These are phyloP conservation scores for Prunus mira DNA, from an alignment of 306 rosid species.

Conservation along the genomic window DNA sequence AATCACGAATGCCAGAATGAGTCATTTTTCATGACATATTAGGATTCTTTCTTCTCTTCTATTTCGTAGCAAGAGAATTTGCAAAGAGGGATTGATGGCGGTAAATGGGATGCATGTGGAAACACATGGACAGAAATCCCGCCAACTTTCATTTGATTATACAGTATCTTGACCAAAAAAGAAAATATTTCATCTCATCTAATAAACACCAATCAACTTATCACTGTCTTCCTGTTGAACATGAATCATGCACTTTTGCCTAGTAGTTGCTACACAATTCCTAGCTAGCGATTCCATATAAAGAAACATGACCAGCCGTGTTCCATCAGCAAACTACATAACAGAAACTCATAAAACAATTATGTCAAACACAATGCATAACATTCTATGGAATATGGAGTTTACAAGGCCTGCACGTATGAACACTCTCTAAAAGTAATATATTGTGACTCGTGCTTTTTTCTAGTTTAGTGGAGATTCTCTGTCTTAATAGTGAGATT, in stretches of 20 bases:
- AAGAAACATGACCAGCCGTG: neutral
- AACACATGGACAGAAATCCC: neutral
- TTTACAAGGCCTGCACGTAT: neutral
- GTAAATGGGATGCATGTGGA: neutral
- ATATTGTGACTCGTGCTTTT: neutral
- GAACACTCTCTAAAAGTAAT: neutral
- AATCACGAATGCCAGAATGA: slow-evolving; percentile 3
- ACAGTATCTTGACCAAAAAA: neutral
- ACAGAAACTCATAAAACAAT: neutral
- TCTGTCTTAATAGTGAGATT: neutral
- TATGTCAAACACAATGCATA: neutral
- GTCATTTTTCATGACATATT: slow-evolving; percentile 16
- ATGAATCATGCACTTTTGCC: no score
- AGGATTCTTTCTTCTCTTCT: neutral
- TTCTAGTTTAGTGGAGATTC: neutral
- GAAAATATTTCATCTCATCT: neutral
- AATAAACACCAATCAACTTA: neutral
- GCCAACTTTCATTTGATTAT: neutral
- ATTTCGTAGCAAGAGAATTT: neutral
- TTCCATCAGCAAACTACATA: neutral
- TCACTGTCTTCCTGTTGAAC: neutral
- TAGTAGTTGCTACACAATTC: neutral
- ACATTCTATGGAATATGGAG: neutral
- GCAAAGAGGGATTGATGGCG: neutral
- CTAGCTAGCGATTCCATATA: neutral